Conservation (phyloP, 2,329 filamentous ascomycete genomes). For the Amauroascus niger region DNA sequence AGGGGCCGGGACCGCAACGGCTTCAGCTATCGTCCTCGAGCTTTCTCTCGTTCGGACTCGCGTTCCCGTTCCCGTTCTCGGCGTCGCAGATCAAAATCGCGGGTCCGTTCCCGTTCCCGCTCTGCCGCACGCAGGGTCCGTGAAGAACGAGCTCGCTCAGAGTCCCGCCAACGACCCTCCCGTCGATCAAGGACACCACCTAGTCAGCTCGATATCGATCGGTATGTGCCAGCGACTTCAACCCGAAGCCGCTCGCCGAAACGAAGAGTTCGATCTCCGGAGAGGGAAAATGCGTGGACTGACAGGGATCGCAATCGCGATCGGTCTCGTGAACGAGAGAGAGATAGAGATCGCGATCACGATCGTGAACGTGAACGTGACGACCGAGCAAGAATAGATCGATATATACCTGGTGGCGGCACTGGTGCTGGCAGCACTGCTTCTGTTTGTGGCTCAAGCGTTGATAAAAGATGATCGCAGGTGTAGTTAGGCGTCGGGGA, state of each 20-base stretch:
- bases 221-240: conserved; percentile 36
- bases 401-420: conserved; percentile 36
- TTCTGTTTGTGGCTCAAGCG: conserved; percentile 3
- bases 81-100: conserved; percentile 14
- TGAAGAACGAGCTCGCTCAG: conserved; percentile 14
- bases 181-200: conserved; percentile 27
- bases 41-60: conserved; percentile 19
- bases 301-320: conserved; percentile 3
- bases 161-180: conserved; percentile 18
- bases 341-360: conserved; percentile 20
- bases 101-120: conserved; percentile 19
- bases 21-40: conserved; percentile 19
- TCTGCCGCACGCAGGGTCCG: conserved; percentile 17
- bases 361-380: conserved; percentile 24
- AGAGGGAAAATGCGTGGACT: conserved; percentile 8
- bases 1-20: conserved; percentile 15
- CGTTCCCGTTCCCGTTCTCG: conserved; percentile 20
- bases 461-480: conserved; percentile 17
- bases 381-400: conserved; percentile 31
- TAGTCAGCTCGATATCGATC: conserved; percentile 34
- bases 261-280: conserved; percentile 30
- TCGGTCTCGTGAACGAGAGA: conserved; percentile 7
- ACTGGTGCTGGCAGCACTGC: conserved; percentile 15
- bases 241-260: conserved; percentile 35
- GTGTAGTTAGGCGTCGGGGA: conserved; percentile 21